Conservation (phyloP, 1,139 yeast genomes). For the Diutina siamensis region DNA sequence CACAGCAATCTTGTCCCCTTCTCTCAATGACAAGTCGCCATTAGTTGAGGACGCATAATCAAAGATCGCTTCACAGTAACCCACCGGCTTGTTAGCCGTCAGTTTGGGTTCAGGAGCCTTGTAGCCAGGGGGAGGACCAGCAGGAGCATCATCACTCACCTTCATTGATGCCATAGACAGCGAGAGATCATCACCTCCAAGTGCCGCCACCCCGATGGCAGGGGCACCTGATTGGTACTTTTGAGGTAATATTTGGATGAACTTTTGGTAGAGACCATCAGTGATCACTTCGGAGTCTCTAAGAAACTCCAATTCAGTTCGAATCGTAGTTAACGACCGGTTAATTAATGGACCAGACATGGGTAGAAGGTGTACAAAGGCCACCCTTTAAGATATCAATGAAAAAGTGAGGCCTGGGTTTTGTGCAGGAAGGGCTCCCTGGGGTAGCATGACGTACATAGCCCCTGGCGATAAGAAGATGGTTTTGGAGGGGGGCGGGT, state of each 20-base stretch:
- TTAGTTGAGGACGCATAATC: conserved; percentile 60
- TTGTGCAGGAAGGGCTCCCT: background rate
- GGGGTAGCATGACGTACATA: background rate
- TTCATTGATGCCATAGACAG: background rate
- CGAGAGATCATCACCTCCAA: conserved; percentile 12
- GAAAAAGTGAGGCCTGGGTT: no score
- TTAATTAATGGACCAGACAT: conserved; percentile 57
- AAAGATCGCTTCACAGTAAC: conserved; percentile 54
- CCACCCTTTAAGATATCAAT: no score
- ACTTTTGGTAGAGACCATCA: conserved; percentile 41
- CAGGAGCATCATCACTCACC: conserved; percentile 8
- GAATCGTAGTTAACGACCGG: conserved; percentile 64
- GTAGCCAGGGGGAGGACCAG: conserved; percentile 15
- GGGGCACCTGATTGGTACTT: conserved; percentile 44
- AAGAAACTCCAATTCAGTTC: conserved; percentile 73
- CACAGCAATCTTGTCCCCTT: conserved; percentile 61
- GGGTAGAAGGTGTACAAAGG: no score
- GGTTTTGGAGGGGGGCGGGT: no score
- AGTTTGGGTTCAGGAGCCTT: conserved; percentile 14
- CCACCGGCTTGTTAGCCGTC: conserved; percentile 11
- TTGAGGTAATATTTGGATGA: conserved; percentile 44
- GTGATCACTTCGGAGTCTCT: conserved; percentile 68
- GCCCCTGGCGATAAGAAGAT: no score
- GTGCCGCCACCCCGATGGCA: conserved; percentile 38
- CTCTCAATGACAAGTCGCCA: conserved; percentile 54